Base-by-base conservation (phyloP, 768 basidiomycete genomes). In the Mycena sanguinolenta region DNA sequence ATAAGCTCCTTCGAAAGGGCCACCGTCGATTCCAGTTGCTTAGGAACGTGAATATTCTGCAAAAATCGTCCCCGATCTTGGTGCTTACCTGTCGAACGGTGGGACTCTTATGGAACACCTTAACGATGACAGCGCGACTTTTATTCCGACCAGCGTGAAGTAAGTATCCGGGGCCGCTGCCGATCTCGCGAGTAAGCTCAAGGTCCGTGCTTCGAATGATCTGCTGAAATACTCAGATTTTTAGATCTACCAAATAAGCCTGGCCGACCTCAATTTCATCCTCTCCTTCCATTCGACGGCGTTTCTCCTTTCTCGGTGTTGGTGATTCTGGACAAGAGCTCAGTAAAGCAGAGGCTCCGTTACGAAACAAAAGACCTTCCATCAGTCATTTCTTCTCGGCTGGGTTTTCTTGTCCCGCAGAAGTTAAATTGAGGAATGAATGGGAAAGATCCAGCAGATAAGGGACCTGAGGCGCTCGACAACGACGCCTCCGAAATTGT, bases 341-440 rank as follows among this genome's bases (percentile, higher is more conserved):
- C 46, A 49, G 46, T 49, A n/a, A 49, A n/a, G 46, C 46, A 49
- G 1, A 9, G 21, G 8, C n/a, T 49, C 46, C n/a, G n/a, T 23
- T 49, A 49, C 23, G 46, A 49, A n/a, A n/a, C 46, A 49, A 49
- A 49, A 49, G 23, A 49, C 46, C 23, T 49, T 49, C 46, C 46
- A 49, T 49, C 46, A 49, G n/a, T n/a, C n/a, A n/a, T n/a, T n/a
- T n/a, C n/a, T n/a, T 14, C n/a, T 49, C 46, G 46, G 46, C 16
- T 13, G 5, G 6, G 42, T 44, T 44, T 44, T 44, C 19, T 44
- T 4, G 5, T 44, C 4, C 1, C 10, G 19, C 19, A 44, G 42
- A 44, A 13, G 19, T 44, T 44, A 44, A 44, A 44, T 44, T 44
- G 42, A 44, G 17, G 42, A 44, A n/a, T 49, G 46, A 21, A 49